Evolutionary conservation across 768 basidiomycete genomes (phyloP).

Genomic region (Collybiopsis confluens): DNA sequence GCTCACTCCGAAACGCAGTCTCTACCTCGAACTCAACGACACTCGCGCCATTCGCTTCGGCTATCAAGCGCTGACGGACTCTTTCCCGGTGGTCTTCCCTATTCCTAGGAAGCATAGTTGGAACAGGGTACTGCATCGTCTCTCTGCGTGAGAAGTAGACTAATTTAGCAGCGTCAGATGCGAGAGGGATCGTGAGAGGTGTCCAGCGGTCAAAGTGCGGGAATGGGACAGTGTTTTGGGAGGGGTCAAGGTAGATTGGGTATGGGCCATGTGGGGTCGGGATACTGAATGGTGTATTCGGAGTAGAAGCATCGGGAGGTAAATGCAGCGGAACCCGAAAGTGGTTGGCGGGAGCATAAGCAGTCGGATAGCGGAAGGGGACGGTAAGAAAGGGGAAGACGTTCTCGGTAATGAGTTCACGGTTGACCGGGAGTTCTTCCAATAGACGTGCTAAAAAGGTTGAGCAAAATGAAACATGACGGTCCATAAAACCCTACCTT

Average conservation of each 20-base stretch:
- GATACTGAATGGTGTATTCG: slow-evolving; percentile 11
- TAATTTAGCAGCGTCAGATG: slow-evolving; percentile 55
- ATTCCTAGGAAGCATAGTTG: slow-evolving; percentile 30
- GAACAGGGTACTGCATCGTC: slow-evolving; percentile 36
- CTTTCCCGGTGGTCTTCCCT: slow-evolving; percentile 25
- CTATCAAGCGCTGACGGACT: background rate
- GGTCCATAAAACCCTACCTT: slow-evolving; percentile 25
- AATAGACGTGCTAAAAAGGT: slow-evolving; percentile 20
- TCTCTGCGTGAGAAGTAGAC: slow-evolving; percentile 61
- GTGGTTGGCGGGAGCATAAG: slow-evolving; percentile 60
- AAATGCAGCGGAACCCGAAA: slow-evolving; percentile 45
- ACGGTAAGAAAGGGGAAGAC: slow-evolving; percentile 45
- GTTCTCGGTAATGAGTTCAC: slow-evolving; percentile 23
- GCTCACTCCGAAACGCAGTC: background rate
- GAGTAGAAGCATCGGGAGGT: background rate
- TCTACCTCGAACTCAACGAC: background rate
- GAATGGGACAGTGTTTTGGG: slow-evolving; percentile 21
- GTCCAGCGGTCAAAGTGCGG: slow-evolving; percentile 27
- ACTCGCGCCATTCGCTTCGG: background rate
- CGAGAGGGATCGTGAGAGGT: slow-evolving; percentile 35
- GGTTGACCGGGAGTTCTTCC: slow-evolving; percentile 18
- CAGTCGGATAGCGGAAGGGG: slow-evolving; percentile 51
- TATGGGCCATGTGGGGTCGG: slow-evolving; percentile 38
- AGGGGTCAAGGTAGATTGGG: slow-evolving; percentile 36
- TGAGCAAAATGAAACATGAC: too few species aligned